Evolutionary conservation across 257 asterid genomes (phyloP).

Genomic region (Cinchona pubescens): DNA sequence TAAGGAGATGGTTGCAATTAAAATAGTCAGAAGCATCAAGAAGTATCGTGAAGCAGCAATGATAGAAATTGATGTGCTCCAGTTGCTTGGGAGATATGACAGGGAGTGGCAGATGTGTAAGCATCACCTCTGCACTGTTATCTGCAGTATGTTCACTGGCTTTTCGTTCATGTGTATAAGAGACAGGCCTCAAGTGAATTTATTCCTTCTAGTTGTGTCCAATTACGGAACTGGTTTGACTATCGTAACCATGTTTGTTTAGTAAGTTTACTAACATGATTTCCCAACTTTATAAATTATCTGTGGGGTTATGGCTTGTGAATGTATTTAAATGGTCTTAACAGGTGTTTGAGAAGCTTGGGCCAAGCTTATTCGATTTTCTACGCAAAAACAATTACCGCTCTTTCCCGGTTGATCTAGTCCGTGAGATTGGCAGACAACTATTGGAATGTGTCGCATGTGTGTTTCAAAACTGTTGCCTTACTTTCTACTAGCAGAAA

Average conservation of each 20-base stretch:
- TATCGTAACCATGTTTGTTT: conserved; percentile 99
- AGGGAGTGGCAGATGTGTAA: too few species aligned
- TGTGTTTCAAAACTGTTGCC: conserved; percentile 47
- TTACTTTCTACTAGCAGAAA: conserved; percentile 18
- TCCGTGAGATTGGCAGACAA: conserved; percentile 98
- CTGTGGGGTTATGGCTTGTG: conserved; percentile 63
- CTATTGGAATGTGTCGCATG: conserved; percentile 99
- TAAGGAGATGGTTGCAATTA: conserved; percentile 85
- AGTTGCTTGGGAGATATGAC: conserved; percentile 86
- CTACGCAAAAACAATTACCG: conserved; percentile 98
- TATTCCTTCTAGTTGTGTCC: conserved; percentile 99
- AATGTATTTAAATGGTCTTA: conserved; percentile 69
- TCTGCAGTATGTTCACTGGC: too few species aligned
- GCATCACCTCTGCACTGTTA: too few species aligned
- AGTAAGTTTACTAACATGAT: conserved; percentile 70
- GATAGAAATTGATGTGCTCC: conserved; percentile 84
- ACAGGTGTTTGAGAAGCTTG: conserved; percentile 99
- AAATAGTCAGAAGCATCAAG: conserved; percentile 76
- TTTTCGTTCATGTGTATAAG: too few species aligned
- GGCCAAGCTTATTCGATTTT: conserved; percentile 99
- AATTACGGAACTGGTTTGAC: conserved; percentile 99
- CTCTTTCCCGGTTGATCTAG: conserved; percentile 96
- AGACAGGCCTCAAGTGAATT: too few species aligned
- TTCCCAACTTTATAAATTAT: conserved; percentile 58
- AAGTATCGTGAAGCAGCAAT: conserved; percentile 89